Evolutionary conservation across 768 basidiomycete species (phyloP), one percentile per base, ranked within the genome.

Genomic region (Fibroporia radiculosa): DNA sequence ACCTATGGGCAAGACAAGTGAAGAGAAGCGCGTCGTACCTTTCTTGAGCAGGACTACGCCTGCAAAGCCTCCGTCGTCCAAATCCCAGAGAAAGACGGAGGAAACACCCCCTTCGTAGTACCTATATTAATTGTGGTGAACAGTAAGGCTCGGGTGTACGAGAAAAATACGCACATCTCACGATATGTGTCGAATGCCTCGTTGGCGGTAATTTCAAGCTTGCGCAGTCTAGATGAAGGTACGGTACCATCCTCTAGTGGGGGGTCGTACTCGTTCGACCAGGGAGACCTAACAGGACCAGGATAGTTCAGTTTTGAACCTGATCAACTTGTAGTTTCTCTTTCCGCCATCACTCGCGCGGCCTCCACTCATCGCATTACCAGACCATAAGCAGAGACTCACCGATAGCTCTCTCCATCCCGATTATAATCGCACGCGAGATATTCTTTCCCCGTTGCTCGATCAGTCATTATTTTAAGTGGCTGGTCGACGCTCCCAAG

Each of bases 91-190:
- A 65, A 93, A 99, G 13, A 96, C 95, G 19, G 88, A 92, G 22
- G 92, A 96, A 2, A 91, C 83, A 3, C 96, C 96, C n/a, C 95
- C 95, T 65, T 98, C 96, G 63, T 82, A 99, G 71, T 99, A 99
- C 75, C 85, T 88, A 52, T 6, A 18, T 26, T 26, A 32, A 13
- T 28, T 16, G 13, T 31, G 27, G 32, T 13, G 7, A 25, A 6
- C 4, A n/a, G 4, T 16, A 20, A 35, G 16, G 19, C 28, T 24
- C 36, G 36, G 25, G n/a, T 12, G 25, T 22, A 34, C 41, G 26
- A 25, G 43, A 22, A 16, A 42, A 36, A 47, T 24, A 62, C 77
- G 47, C 55, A 88, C 93, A 97, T 79, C 66, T 97, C 95, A 20
- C 93, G 81, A 64, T 99, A 99, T 2, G 91, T 92, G 60, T 96